Base-by-base conservation (phyloP, 176 grass and related monocot genomes). In the Echinochloa phyllopogon region DNA sequence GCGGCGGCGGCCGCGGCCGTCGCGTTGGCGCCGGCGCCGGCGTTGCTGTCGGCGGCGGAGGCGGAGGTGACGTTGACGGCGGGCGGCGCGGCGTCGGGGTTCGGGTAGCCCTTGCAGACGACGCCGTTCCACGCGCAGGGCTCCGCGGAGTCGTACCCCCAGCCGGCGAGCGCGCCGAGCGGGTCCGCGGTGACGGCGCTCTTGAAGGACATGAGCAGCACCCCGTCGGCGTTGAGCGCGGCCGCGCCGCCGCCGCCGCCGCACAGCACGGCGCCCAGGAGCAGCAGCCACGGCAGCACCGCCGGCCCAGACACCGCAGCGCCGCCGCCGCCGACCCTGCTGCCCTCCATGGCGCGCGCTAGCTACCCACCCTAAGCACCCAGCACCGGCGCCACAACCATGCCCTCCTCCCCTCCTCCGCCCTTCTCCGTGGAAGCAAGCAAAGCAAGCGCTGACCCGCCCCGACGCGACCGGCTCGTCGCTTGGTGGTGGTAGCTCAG, bases 111-210 rank as follows among this genome's bases (percentile, higher is more conserved):
- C 65, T 89, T 91, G 94, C 94, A 99, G 47, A 96, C 65, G 86
- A 99, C 90, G 20, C 97, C 97, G 75, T 92, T 99, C 94, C 94
- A 99, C 8, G 14, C 77, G 80, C 97, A 99, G 8, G 91, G 81
- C 2, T 86, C 80, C 27, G 63, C 55, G 81, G 91, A 82, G 82
- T 72, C 45, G 88, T 88, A 92, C 75, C 73, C 76, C 97, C 97
- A 99, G 18, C 90, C 76, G 24, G 74, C 50, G 18, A 99, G 94
- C 78, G 82, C 90, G 9, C 80, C 85, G 16, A 80, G 82, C 47
- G 97, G 97, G 81, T 99, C 97, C 3, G 88, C 80, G 36, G 89
- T 81, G 38, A 96, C 48, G 2, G 94, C 85, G 86, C 87, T 87
- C 81, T 89, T 96, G 88, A 99, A 96, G 23, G 87, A 69, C 78